A percentile compares a stretch with the other conserved stretches of the same genome.
These are phyloP conservation scores for Aureobasidium mangrovei DNA, from an alignment of 2,329 filamentous ascomycete species.

Conservation along the genomic window DNA sequence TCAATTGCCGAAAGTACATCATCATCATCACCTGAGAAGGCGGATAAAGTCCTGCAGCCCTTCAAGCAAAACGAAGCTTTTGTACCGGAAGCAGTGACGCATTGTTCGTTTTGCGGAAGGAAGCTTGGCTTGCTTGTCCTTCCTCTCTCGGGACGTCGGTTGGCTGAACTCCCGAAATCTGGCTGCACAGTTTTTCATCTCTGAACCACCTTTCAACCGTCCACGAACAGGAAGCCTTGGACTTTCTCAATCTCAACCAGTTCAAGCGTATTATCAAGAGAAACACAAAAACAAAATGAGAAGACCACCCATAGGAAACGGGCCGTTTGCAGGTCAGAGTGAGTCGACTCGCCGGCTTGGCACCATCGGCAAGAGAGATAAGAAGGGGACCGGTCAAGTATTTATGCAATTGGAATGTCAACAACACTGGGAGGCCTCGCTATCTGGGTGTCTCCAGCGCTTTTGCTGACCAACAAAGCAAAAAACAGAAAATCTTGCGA, in stretches of 20 bases:
- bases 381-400: neutral
- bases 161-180: neutral
- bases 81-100: too few species aligned
- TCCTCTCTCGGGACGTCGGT: neutral
- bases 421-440: neutral
- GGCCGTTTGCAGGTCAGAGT: neutral
- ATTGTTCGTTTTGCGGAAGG: too few species aligned
- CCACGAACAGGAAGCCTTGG: neutral
- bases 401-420: constrained; percentile 1
- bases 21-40: neutral
- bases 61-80: too few species aligned
- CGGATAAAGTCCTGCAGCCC: neutral
- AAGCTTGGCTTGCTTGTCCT: too few species aligned
- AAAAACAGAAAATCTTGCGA: neutral
- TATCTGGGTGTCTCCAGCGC: neutral
- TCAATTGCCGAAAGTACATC: too few species aligned
- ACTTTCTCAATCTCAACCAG: neutral
- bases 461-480: neutral
- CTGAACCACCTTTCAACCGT: neutral
- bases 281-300: neutral
- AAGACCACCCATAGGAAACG: neutral
- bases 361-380: neutral
- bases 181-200: neutral
- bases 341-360: neutral
- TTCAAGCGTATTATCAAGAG: neutral